Evolutionary conservation across 2,329 filamentous ascomycete genomes (phyloP), one percentile per base, ranked within the genome.

Genomic region (Sclerotiophoma versabilis): DNA sequence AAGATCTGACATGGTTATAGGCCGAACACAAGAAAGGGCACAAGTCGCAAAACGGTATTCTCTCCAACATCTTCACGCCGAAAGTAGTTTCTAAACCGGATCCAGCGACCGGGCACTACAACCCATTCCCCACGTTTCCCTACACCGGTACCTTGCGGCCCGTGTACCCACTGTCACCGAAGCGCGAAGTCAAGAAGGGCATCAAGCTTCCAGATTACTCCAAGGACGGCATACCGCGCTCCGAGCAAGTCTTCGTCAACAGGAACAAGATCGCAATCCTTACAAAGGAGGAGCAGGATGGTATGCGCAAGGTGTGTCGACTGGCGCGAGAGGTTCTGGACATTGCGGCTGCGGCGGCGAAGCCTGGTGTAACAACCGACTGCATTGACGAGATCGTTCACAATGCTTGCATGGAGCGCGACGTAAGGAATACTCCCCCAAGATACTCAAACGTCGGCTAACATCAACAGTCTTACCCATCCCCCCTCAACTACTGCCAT

Each of bases 381-480:
- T 88, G 96, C 68, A 92, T 99, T 54, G 95, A 99, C 72, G 89
- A 96, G 77, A 82, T 98, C 59, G 93, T 96, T 33, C 95, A 99
- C 80, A 91, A 96, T 66, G 95, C 93, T 45, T 97, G 92, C 73
- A 80, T 98, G 62, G 93, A 97, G 78, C 86, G 95, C 77, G 85
- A 97, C 64, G 93, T 97, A 79, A 79, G 90, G 75, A 14, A 11
- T 3, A 1, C 6, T 23, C 3, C n/a, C 32, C 5, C 5, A 36
- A 3, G 9, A 20, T 11, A 12, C 11, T 23, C 11, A n/a, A 12
- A 20, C 22, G 15, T 30, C n/a, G 29, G 50, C 67, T 70, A 15
- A 72, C 60, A 12, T 7, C 15, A n/a, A 38, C 59, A 97, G 93
- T 90, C 92, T 9, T 98, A 98, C 74, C 93, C 93, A 0, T 97